Base-by-base conservation (phyloP, 331 rosid genomes). In the Acacia concinna region DNA sequence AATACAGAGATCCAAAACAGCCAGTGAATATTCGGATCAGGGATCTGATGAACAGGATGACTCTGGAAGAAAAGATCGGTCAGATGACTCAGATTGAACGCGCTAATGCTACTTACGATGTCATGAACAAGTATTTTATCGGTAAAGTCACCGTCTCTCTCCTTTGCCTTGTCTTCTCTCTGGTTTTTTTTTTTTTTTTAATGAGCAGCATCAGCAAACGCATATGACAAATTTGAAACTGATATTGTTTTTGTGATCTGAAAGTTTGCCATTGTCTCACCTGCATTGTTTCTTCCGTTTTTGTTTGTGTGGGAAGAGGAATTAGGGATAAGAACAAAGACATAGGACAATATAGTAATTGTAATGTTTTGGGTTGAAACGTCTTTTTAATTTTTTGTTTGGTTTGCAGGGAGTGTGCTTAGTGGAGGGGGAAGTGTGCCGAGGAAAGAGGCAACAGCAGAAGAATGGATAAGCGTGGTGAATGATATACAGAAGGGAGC, bases 11-110 rank as follows among this genome's bases (percentile, higher is more conserved):
- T 56, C 94, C 92, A 1, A 85, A 87, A 30, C 87, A 57, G 44
- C 81, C 97, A 68, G 30, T 87, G 40, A 86, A 88, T 65, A 5
- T 65, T 0, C 63, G 94, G 18, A 84, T 90, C 25, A 81, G 78
- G 43, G 97, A 91, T 82, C 86, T 91, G 20, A 6, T 85, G 46
- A 41, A 40, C 40, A 43, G 81, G 65, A 91, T 91, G 94, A 88
- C 83, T 47, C 52, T 88, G 84, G 90, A 87, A 68, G 97, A 91
- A 71, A 91, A 91, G 82, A 87, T 91, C 62, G 97, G 97, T 18
- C 94, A 91, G 74, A 91, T 91, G 97, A 78, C 80, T 38, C 97
- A 91, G 84, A 81, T 91, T 62, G 92, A 90, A 56, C 89, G 94
- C 74, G 81, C 57, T 30, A 78, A 74, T 60, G 94, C 90, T 8